Conservation (phyloP, 2,329 filamentous ascomycete genomes). For the Venturia pyrina region DNA sequence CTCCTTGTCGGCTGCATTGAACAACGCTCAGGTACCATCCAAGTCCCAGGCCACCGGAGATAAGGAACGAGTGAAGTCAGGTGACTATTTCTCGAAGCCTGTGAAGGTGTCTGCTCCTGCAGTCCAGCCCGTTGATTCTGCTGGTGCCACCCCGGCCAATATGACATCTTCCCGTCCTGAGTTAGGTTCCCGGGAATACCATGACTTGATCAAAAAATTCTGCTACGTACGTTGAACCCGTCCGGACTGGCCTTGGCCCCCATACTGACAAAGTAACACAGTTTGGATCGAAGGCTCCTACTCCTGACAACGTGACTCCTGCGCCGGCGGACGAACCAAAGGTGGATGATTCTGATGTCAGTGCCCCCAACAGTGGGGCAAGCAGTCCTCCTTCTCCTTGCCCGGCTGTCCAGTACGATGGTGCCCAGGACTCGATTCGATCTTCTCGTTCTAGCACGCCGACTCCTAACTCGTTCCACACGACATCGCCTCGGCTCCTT, state of each 20-base stretch:
- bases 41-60: constrained; percentile 42
- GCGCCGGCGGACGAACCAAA: neutral
- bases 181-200: constrained; percentile 82
- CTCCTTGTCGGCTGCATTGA: constrained; percentile 76
- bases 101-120: constrained; percentile 24
- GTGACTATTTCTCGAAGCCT: constrained; percentile 15
- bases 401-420: neutral
- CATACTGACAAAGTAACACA: constrained; percentile 9
- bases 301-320: neutral
- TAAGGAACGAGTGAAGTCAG: constrained; percentile 16
- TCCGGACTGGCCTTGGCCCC: neutral
- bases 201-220: constrained; percentile 97
- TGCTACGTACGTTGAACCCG: constrained; percentile 84
- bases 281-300: constrained; percentile 10
- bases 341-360: neutral
- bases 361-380: neutral
- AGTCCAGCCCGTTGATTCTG: constrained; percentile 25
- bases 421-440: constrained; percentile 6
- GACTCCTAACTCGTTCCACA: neutral
- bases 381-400: constrained; percentile 9
- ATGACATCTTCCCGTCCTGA: constrained; percentile 51
- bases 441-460: constrained; percentile 7
- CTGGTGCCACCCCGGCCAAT: constrained; percentile 40
- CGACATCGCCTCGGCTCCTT: constrained; percentile 10
- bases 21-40: constrained; percentile 49